Percentiles rank a stretch among this genome's conserved stretches.
Conservation (phyloP, 1,284 basidiomycete genomes). For the Boletus sp. region DNA sequence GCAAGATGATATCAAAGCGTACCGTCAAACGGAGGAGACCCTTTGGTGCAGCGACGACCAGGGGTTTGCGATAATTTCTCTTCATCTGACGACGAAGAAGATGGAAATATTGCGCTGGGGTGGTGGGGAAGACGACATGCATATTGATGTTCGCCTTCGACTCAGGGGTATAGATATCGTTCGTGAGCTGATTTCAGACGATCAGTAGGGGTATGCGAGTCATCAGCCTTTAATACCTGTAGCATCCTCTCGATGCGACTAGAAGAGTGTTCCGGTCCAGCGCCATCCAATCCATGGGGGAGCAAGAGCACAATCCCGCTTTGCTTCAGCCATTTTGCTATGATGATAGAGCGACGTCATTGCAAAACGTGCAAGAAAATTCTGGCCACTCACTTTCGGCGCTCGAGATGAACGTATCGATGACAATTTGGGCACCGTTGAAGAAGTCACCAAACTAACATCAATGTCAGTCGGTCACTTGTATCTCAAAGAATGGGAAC, state of each 20-base stretch:
- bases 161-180: conserved; percentile 54
- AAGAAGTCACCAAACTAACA: conserved; percentile 83
- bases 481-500: background rate
- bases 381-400: conserved; percentile 60
- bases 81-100: conserved; percentile 72
- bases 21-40: conserved; percentile 76
- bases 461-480: background rate
- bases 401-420: conserved; percentile 83
- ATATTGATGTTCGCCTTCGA: conserved; percentile 62
- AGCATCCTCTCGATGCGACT: conserved; percentile 83
- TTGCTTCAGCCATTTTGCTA: conserved; percentile 92
- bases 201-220: background rate
- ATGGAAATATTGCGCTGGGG: conserved; percentile 5
- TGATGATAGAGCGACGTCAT: background rate
- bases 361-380: background rate
- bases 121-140: conserved; percentile 77
- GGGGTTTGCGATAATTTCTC: conserved; percentile 81
- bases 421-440: conserved; percentile 85
- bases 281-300: conserved; percentile 62
- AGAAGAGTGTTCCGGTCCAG: conserved; percentile 88
- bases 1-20: conserved; percentile 27
- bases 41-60: conserved; percentile 82
- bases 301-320: conserved; percentile 84
- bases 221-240: conserved; percentile 46
- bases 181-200: conserved; percentile 50